Percentiles rank a stretch among this genome's conserved stretches.
These are phyloP conservation scores for Gossypium thurberi DNA, from an alignment of 345 rosid species.

Conservation along the genomic window DNA sequence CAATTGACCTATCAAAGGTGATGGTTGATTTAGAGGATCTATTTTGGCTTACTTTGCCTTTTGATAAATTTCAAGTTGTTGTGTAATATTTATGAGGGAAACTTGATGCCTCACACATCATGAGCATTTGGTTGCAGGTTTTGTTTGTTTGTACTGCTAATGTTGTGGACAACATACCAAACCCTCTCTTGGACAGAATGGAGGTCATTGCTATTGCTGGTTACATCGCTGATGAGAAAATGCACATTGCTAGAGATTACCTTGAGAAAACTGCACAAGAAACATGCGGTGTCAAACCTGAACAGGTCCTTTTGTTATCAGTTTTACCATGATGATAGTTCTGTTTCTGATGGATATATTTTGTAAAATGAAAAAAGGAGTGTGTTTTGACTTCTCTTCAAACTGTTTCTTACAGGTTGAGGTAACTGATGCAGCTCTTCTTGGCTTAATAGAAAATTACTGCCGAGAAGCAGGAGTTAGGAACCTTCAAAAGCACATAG, in stretches of 20 bases:
- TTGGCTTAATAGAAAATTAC: conserved; percentile 82
- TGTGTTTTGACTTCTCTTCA: conserved; percentile 1
- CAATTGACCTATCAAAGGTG: conserved; percentile 95
- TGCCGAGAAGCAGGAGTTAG: conserved; percentile 99
- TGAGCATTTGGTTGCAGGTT: conserved; percentile 46
- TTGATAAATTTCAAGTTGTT: background rate
- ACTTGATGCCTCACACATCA: background rate
- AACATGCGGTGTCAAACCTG: conserved; percentile 89
- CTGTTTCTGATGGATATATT: conserved; percentile 18
- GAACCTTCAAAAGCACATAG: conserved; percentile 91
- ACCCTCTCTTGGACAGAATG: conserved; percentile 97
- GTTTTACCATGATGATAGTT: background rate
- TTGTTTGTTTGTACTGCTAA: conserved; percentile 99
- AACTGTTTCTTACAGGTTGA: conserved; percentile 58
- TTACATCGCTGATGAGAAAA: conserved; percentile 95
- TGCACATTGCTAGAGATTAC: conserved; percentile 96
- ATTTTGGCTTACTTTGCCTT: background rate
- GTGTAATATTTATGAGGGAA: background rate
- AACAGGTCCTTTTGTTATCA: conserved; percentile 49
- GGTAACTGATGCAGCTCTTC: conserved; percentile 87
- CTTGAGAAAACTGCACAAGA: conserved; percentile 80
- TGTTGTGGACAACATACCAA: conserved; percentile 94
- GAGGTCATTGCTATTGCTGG: conserved; percentile 98
- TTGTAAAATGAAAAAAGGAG: background rate
- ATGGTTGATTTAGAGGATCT: background rate